Conservation (phyloP, 1,139 yeast genomes). For the Diutina siamensis region DNA sequence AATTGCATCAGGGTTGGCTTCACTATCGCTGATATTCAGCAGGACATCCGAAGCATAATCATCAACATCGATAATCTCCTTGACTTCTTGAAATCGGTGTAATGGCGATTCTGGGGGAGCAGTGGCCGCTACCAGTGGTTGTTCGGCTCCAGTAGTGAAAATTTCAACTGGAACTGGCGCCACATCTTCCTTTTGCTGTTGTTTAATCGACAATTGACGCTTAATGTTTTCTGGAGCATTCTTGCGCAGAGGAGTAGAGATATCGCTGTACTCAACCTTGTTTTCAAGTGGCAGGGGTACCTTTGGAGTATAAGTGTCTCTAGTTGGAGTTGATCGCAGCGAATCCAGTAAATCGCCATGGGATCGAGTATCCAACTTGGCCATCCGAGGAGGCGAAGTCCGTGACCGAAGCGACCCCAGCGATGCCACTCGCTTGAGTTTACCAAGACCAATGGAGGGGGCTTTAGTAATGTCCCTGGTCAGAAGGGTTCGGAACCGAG, state of each 20-base stretch:
- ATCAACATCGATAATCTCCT: conserved; percentile 3
- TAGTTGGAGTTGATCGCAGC: not conserved
- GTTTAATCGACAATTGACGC: not conserved
- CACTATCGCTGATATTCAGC: not conserved
- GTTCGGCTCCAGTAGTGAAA: not conserved
- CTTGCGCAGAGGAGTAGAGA: not conserved
- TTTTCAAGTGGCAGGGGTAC: conserved; percentile 5
- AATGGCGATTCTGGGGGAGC: not conserved
- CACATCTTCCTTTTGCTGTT: not conserved
- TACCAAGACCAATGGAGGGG: not conserved
- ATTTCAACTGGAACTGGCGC: not conserved
- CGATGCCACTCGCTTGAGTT: conserved; percentile 2
- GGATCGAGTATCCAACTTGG: conserved; percentile 1
- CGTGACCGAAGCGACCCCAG: not conserved
- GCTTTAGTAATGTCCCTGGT: not conserved
- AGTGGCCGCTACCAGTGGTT: not conserved
- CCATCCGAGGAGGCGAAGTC: conserved; percentile 1
- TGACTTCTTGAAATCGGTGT: not conserved
- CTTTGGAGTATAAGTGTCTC: not conserved
- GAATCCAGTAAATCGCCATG: conserved; percentile 2
- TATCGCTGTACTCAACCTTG: not conserved
- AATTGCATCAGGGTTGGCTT: not conserved
- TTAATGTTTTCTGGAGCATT: not conserved
- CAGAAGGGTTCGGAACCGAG: not conserved
- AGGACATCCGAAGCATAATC: not conserved